phyloP scores from a whole-genome alignment of 768 basidiomycete genomes.

The Mycena olivaceomarginata region DNA sequence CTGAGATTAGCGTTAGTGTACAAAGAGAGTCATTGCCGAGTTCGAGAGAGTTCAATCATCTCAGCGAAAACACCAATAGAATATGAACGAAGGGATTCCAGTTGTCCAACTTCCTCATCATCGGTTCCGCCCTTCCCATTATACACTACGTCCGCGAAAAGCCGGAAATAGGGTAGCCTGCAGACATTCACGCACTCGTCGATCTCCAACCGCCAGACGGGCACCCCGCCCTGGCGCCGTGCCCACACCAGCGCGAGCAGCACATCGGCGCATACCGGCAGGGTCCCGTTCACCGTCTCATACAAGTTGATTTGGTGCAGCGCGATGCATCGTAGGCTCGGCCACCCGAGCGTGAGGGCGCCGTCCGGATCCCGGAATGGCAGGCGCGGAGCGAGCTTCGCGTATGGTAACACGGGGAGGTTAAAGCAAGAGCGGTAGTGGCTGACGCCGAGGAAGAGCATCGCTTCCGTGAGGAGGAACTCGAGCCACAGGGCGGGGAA shows the following conservation, averaged over 20 bases:
- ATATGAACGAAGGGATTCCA: slow-evolving; percentile 14
- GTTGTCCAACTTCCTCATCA: neutral
- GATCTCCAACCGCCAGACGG: slow-evolving; percentile 39
- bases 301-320: slow-evolving; percentile 32
- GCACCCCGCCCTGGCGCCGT: slow-evolving; percentile 26
- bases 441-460: slow-evolving; percentile 40
- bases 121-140: slow-evolving; percentile 23
- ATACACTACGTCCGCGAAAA: slow-evolving; percentile 32
- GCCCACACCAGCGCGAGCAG: slow-evolving; percentile 42
- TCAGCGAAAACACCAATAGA: slow-evolving; percentile 26
- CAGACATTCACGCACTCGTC: slow-evolving; percentile 31
- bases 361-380: slow-evolving; percentile 37
- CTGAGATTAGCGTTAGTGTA: neutral
- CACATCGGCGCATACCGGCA: slow-evolving; percentile 4
- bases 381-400: neutral
- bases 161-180: slow-evolving; percentile 9
- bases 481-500: slow-evolving; percentile 33
- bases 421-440: slow-evolving; percentile 37
- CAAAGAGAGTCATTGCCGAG: neutral
- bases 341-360: slow-evolving; percentile 32
- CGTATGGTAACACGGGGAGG: neutral
- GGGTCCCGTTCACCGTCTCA: neutral
- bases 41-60: slow-evolving; percentile 11
- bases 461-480: slow-evolving; percentile 41
- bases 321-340: slow-evolving; percentile 24